Evolutionary conservation across 768 basidiomycete genomes (phyloP).

Genomic region (Macrocybe gigantea): DNA sequence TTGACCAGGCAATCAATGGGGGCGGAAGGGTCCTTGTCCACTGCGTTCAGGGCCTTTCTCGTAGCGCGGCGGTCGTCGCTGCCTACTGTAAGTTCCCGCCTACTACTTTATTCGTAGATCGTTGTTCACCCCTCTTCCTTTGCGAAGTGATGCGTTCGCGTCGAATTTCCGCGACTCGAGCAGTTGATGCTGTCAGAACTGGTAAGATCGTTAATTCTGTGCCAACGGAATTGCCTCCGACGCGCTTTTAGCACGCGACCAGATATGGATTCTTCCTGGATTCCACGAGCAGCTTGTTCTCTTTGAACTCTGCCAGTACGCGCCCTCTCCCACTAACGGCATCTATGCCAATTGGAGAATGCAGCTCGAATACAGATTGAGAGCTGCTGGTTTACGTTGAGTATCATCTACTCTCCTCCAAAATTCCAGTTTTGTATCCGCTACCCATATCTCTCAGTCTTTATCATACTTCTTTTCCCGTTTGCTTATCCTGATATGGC

Average conservation of each 20-base stretch:
- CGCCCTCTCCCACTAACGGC: constrained; percentile 51
- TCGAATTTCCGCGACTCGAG: constrained; percentile 49
- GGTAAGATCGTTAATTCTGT: constrained; percentile 29
- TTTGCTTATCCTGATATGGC: background rate
- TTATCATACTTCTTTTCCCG: constrained; percentile 3
- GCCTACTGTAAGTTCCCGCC: constrained; percentile 57
- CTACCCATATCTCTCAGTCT: constrained; percentile 4
- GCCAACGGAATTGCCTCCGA: background rate
- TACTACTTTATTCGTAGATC: background rate
- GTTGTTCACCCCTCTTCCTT: constrained; percentile 6
- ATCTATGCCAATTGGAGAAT: constrained; percentile 65
- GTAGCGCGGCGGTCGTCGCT: constrained; percentile 65
- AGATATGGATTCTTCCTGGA: constrained; percentile 75
- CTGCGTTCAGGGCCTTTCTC: constrained; percentile 59
- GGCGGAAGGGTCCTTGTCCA: constrained; percentile 64
- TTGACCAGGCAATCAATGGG: constrained; percentile 51
- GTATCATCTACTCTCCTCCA: constrained; percentile 6
- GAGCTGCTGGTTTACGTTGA: constrained; percentile 31
- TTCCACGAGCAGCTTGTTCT: constrained; percentile 76
- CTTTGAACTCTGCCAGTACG: constrained; percentile 68
- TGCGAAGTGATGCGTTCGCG: constrained; percentile 61
- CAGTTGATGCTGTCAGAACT: constrained; percentile 54
- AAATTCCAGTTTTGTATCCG: constrained; percentile 4
- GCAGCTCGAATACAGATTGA: constrained; percentile 44
- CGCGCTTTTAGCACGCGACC: constrained; percentile 51